Conservation (phyloP, 2,329 filamentous ascomycete genomes). For the Sarocladium kiliense region DNA sequence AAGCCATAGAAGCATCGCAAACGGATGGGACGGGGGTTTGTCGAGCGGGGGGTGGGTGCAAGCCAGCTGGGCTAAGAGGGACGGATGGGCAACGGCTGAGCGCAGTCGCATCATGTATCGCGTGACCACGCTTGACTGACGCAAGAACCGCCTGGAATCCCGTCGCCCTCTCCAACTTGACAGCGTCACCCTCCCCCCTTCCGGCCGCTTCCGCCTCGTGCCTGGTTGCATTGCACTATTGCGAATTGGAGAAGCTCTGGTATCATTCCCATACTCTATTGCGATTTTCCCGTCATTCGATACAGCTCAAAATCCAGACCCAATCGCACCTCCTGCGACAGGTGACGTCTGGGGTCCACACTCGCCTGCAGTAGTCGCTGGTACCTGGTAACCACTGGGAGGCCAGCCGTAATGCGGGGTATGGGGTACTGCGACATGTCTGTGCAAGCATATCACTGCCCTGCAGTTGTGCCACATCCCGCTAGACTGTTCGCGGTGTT, state of each 20-base stretch:
- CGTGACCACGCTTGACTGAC: constrained; percentile 8
- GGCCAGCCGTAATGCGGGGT: not conserved
- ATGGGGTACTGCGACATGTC: not conserved
- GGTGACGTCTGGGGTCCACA: constrained; percentile 3
- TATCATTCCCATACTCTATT: not conserved
- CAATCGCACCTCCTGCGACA: not conserved
- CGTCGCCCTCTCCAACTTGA: not conserved
- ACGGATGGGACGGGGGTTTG: not conserved
- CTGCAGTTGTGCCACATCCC: not conserved
- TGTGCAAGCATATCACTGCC: not conserved
- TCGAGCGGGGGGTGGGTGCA: not conserved
- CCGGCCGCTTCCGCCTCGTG: not conserved
- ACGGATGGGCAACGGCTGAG: not conserved
- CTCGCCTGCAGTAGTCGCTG: constrained; percentile 2
- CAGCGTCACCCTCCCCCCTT: not conserved
- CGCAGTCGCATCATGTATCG: constrained; percentile 9
- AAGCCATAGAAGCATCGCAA: not conserved
- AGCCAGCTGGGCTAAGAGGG: not conserved
- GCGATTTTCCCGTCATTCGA: not conserved
- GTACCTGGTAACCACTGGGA: constrained; percentile 3
- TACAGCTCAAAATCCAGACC: not conserved
- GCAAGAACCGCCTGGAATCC: constrained; percentile 8
- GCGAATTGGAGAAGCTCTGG: not conserved
- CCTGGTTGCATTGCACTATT: not conserved
- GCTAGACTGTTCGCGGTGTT: not conserved